Evolutionary conservation across 1,139 yeast genomes (phyloP).

Genomic region (Diutina ranongensis): DNA sequence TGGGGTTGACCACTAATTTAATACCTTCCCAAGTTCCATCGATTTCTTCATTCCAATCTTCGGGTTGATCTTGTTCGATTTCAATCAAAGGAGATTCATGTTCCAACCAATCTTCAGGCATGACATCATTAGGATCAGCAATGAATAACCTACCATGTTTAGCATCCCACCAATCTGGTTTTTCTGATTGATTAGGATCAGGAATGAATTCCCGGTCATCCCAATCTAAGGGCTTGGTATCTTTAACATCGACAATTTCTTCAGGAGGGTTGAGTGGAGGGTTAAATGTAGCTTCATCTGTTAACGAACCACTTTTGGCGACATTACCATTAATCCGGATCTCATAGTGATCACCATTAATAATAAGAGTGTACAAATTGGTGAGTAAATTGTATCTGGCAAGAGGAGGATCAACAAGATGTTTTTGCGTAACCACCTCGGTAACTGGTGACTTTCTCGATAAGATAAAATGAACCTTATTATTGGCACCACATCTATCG

Average conservation of each 20-base stretch:
- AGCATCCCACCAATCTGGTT: constrained; percentile 81
- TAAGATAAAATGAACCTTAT: constrained; percentile 69
- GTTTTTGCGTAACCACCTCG: constrained; percentile 58
- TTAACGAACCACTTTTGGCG: constrained; percentile 55
- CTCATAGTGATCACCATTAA: constrained; percentile 60
- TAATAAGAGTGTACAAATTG: constrained; percentile 62
- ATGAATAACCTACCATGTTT: constrained; percentile 42
- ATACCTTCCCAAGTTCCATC: constrained; percentile 74
- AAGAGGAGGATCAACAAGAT: constrained; percentile 54
- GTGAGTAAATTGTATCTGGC: constrained; percentile 48
- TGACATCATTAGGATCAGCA: constrained; percentile 51
- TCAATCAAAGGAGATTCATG: constrained; percentile 42
- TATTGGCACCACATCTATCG: constrained; percentile 73
- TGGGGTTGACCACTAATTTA: constrained; percentile 61
- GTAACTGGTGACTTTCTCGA: constrained; percentile 37
- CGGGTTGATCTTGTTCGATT: background rate
- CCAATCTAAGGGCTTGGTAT: constrained; percentile 69
- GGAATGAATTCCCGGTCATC: constrained; percentile 51
- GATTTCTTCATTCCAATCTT: constrained; percentile 70
- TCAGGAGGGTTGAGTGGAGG: constrained; percentile 59
- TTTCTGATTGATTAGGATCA: constrained; percentile 49
- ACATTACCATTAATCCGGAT: constrained; percentile 73
- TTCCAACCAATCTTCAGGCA: constrained; percentile 61
- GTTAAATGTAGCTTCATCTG: constrained; percentile 33
- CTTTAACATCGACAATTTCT: constrained; percentile 50